Evolutionary conservation across 78 protist genomes (phyloP), one percentile per base, ranked within the genome.

Genomic region (Guillardia theta): DNA sequence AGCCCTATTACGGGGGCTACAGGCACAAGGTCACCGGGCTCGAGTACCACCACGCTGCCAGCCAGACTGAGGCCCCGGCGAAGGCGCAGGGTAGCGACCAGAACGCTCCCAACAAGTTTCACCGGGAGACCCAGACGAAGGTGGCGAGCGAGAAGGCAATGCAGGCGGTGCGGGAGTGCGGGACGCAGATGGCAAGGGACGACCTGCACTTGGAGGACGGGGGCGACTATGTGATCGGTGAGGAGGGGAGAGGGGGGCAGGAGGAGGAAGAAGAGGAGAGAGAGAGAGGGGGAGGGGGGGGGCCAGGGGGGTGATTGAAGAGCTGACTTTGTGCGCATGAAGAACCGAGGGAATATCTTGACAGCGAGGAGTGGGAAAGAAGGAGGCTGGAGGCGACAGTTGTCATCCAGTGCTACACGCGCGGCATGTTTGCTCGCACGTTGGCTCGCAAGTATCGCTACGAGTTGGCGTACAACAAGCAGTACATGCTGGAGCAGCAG

Each of bases 111-210:
- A 0, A 4, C 48, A 95, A 90, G 64, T 78, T 22, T 43, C 48
- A 78, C 54, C 94, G 97, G 39, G 96, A 88, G 30, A 94, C 96
- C n/a, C 98, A 97, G 93, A 97, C 97, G 36, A 10, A 30, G 1
- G 3, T 47, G 83, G 27, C 0, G 54, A 5, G 37, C 0, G 46
- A 39, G 48, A 0, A 22, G 90, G 48, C 53, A 12, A 48, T 18
- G 62, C 97, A 95, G 92, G 64, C 96, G 24, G 46, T 19, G 36
- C 94, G 98, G 15, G 98, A 97, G 54, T 39, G 2, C 8, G 98
- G 96, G 44, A 96, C 97, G 78, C 98, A 97, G 95, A 97, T 96
- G 98, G 80, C 92, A 10, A 0, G 92, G 37, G 64, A 21, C 15
- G 62, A 64, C 92, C 6, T 1, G 48, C 88, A 4, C 0, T 64